Evolutionary conservation across 1,284 basidiomycete genomes (phyloP).

Genomic region (Malassezia equina): DNA sequence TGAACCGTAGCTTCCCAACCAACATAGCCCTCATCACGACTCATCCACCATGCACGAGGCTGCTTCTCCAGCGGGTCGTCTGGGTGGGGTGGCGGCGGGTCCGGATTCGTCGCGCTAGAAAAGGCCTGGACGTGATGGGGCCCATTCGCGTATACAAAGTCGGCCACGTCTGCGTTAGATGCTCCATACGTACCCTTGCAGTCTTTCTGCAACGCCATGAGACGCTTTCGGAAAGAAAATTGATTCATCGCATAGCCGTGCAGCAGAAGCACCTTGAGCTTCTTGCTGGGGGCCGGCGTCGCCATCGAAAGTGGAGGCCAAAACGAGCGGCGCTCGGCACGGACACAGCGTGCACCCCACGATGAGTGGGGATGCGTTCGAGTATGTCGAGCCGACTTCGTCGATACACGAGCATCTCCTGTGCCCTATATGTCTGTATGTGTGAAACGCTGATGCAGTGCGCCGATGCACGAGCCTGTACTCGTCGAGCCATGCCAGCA

Average conservation of each 20-base stretch:
- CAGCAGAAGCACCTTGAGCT: slow-evolving; percentile 36
- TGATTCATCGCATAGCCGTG: slow-evolving; percentile 45
- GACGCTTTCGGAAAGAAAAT: slow-evolving; percentile 29
- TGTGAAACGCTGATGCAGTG: neutral
- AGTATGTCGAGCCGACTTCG: neutral
- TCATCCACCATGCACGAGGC: slow-evolving; percentile 43
- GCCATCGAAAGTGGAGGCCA: neutral
- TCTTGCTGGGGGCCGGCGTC: neutral
- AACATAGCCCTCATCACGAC: slow-evolving; percentile 28
- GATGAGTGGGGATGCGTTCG: neutral
- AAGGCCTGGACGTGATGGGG: slow-evolving; percentile 34
- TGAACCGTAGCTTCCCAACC: slow-evolving; percentile 32
- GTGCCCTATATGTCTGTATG: slow-evolving; percentile 7
- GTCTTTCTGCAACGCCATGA: slow-evolving; percentile 38
- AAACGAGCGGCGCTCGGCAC: neutral
- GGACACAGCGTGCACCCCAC: neutral
- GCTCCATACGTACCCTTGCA: slow-evolving; percentile 19
- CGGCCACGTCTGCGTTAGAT: slow-evolving; percentile 29
- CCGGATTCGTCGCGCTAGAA: slow-evolving; percentile 10
- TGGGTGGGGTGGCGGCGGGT: slow-evolving; percentile 30
- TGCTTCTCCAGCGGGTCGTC: slow-evolving; percentile 40
- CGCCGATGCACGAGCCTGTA: neutral
- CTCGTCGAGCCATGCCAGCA: neutral
- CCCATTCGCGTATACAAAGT: slow-evolving; percentile 40
- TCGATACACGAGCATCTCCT: neutral